These are phyloP conservation scores for Onygenales sp. DNA, from an alignment of 2,329 filamentous ascomycete species.

Conservation along the genomic window DNA sequence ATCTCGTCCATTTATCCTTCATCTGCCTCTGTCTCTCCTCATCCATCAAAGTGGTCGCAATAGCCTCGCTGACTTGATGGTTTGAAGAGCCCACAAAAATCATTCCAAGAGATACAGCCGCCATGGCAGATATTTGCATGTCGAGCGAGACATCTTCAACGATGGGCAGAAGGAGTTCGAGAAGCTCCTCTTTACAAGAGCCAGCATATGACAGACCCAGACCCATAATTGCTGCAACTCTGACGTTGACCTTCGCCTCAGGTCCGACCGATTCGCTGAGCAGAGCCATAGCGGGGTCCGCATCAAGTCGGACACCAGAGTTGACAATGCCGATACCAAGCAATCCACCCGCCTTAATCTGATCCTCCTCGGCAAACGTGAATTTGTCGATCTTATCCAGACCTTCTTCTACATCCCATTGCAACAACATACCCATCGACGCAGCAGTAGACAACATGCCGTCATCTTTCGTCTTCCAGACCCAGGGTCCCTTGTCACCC, in stretches of 20 bases:
- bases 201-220: conserved; percentile 90
- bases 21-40: conserved; percentile 84
- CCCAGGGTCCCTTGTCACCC: conserved; percentile 83
- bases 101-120: conserved; percentile 79
- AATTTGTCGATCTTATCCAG: conserved; percentile 92
- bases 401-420: conserved; percentile 90
- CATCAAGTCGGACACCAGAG: conserved; percentile 79
- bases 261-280: conserved; percentile 73
- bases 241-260: conserved; percentile 64
- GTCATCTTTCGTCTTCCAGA: conserved; percentile 98
- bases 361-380: conserved; percentile 71
- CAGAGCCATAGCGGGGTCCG: conserved; percentile 81
- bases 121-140: conserved; percentile 96
- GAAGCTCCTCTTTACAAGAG: conserved; percentile 81
- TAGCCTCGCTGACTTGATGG: conserved; percentile 81
- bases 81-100: conserved; percentile 90
- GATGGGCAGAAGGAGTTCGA: conserved; percentile 76
- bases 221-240: conserved; percentile 87
- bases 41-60: conserved; percentile 86
- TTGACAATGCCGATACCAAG: conserved; percentile 94
- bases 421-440: conserved; percentile 78
- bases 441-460: conserved; percentile 96
- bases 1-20: conserved; percentile 97
- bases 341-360: conserved; percentile 84
- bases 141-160: conserved; percentile 74